Evolutionary conservation across 192 early-diverging fungal genomes (phyloP), one percentile per base, ranked within the genome.

Genomic region (Geranomyces variabilis): DNA sequence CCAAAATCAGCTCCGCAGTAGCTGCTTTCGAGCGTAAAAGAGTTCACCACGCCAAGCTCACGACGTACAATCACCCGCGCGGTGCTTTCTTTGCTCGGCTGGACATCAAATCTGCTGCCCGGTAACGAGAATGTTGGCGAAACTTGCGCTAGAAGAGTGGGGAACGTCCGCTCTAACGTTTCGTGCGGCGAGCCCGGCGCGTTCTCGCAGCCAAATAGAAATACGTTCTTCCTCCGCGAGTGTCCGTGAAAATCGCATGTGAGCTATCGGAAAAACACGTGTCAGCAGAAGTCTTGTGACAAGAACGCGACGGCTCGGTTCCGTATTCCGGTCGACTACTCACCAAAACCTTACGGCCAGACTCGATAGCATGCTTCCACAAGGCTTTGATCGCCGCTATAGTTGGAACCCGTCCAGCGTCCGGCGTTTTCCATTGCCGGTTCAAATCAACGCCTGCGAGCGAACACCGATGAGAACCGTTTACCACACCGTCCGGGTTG

Each of bases 181-280:
- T 28, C 36, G 28, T 59, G 33, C n/a, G 51, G 61, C 28, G 69
- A 30, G 0, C 77, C 77, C 4, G 74, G 44, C 24, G 69, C 63
- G 75, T 79, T 84, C 45, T 82, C 80, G 62, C 76, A 78, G 7
- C 82, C 82, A 70, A 86, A 86, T 10, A 86, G 36, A 71, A 86
- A 86, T 0, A 80, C 73, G 59, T 82, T 84, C 70, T 86, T 86
- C 31, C 76, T 73, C 17, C 78, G 69, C 29, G 84, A 86, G 64
- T 86, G 84, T 0, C 81, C 84, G 67, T 86, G 84, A 48, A 86
- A 81, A 53, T 86, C 84, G 73, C 84, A 83, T 0, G 76, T 66
- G 36, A 86, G 44, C 78, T 80, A 43, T 22, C 51, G 24, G 17
- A 53, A 53, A 19, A 47, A 36, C n/a, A 41, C 10, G 36, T 8